Evolutionary conservation across 23 red algal genomes (phyloP).

Genomic region (Gracilaria domingensis): DNA sequence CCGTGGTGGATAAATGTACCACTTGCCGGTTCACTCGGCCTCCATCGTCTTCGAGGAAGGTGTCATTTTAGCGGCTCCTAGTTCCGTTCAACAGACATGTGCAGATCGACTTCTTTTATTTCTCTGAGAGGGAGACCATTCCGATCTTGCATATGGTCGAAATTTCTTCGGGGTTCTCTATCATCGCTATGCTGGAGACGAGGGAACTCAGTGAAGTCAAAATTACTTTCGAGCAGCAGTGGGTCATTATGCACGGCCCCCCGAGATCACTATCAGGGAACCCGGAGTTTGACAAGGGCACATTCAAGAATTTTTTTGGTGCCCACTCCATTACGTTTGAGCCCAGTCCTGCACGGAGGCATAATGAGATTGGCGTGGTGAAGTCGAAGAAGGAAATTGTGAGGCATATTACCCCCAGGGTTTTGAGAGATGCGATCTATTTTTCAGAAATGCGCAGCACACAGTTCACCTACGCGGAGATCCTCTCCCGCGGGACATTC

Average conservation of each 20-base stretch:
- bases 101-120: conserved; percentile 46
- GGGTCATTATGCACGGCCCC: conserved; percentile 39
- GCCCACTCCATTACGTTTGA: conserved; percentile 6
- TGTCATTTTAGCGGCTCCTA: conserved; percentile 28
- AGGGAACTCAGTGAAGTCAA: not conserved
- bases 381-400: conserved; percentile 50
- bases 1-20: not conserved
- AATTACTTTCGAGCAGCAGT: conserved; percentile 10
- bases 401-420: not conserved
- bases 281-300: conserved; percentile 40
- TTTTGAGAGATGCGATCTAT: conserved; percentile 34
- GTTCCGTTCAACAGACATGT: conserved; percentile 42
- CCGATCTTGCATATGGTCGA: conserved; percentile 51
- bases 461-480: not conserved
- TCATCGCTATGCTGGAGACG: not conserved
- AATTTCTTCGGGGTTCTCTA: conserved; percentile 9
- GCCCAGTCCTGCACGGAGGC: conserved; percentile 31
- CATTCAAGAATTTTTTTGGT: conserved; percentile 16
- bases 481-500: conserved; percentile 26
- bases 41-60: not conserved
- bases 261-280: conserved; percentile 13
- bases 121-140: conserved; percentile 7
- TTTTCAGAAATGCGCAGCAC: not conserved
- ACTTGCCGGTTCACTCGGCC: conserved; percentile 6
- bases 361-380: conserved; percentile 46